Evolutionary conservation across 164 flowering plant species (phyloP).

Genomic region (Kingdonia uniflora): DNA sequence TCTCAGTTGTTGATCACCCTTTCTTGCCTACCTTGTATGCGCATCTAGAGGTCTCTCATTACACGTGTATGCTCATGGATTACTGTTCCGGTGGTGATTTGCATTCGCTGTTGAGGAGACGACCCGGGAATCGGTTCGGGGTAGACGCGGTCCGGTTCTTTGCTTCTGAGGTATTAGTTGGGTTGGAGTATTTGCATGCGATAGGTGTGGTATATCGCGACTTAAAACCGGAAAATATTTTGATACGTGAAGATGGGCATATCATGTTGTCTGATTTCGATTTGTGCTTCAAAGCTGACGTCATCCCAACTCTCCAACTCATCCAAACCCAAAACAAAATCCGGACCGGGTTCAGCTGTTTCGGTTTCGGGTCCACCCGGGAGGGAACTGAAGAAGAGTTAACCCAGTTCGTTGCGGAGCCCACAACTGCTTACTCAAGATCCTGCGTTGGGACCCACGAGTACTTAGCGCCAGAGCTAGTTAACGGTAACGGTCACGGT

Average conservation of each 20-base stretch:
- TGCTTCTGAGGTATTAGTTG: slow-evolving; percentile 89
- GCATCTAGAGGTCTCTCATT: slow-evolving; percentile 54
- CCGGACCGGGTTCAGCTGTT: slow-evolving; percentile 5
- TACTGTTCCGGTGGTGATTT: slow-evolving; percentile 77
- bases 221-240: slow-evolving; percentile 85
- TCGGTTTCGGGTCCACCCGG: background rate
- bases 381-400: slow-evolving; percentile 4
- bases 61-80: slow-evolving; percentile 69
- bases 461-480: slow-evolving; percentile 81
- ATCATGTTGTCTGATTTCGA: slow-evolving; percentile 94
- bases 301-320: slow-evolving; percentile 29
- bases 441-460: slow-evolving; percentile 91
- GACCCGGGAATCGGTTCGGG: slow-evolving; percentile 38
- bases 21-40: slow-evolving; percentile 84
- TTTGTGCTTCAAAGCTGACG: slow-evolving; percentile 62
- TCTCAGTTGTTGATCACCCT: slow-evolving; percentile 64
- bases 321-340: background rate
- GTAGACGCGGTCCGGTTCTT: slow-evolving; percentile 55
- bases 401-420: slow-evolving; percentile 73
- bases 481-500: slow-evolving; percentile 66
- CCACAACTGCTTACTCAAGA: slow-evolving; percentile 52
- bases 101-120: slow-evolving; percentile 40
- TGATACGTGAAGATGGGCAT: slow-evolving; percentile 85
- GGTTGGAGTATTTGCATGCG: slow-evolving; percentile 85
- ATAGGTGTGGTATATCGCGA: slow-evolving; percentile 85